phyloP scores from a whole-genome alignment of 805 yeast species.

The Candida tammaniensis region DNA sequence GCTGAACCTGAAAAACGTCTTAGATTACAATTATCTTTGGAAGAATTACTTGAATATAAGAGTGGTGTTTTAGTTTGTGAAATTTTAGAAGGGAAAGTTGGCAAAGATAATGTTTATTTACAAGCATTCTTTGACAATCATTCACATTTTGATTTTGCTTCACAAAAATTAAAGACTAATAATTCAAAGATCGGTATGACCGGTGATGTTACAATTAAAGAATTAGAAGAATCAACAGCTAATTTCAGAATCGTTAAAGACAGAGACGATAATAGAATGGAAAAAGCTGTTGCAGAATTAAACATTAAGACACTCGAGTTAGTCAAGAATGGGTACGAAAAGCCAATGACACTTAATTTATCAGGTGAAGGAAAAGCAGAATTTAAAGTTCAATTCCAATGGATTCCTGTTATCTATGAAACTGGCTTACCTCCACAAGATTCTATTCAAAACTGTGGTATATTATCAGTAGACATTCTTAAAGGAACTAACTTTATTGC shows the following conservation, averaged over 20 bases:
- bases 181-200: slow-evolving; percentile 39
- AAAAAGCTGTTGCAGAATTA: slow-evolving; percentile 58
- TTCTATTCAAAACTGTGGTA: slow-evolving; percentile 72
- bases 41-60: slow-evolving; percentile 54
- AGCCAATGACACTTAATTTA: slow-evolving; percentile 56
- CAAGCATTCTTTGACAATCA: slow-evolving; percentile 77
- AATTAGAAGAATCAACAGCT: slow-evolving; percentile 69
- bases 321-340: slow-evolving; percentile 60
- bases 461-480: slow-evolving; percentile 55
- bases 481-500: slow-evolving; percentile 70
- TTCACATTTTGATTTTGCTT: slow-evolving; percentile 60
- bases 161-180: slow-evolving; percentile 54
- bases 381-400: slow-evolving; percentile 61
- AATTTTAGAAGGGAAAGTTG: slow-evolving; percentile 55
- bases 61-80: slow-evolving; percentile 78
- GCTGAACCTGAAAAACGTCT: slow-evolving; percentile 17
- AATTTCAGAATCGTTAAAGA: slow-evolving; percentile 62
- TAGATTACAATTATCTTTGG: slow-evolving; percentile 47
- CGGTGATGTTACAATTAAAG: slow-evolving; percentile 75
- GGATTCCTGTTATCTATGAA: slow-evolving; percentile 68
- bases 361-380: slow-evolving; percentile 48
- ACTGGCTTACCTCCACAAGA: slow-evolving; percentile 69
- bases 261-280: slow-evolving; percentile 50
- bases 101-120: slow-evolving; percentile 57
- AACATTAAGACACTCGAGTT: slow-evolving; percentile 66